Evolutionary conservation across 2,329 filamentous ascomycete genomes (phyloP), one percentile per base, ranked within the genome.

Genomic region (Pseudopyricularia cyperi): DNA sequence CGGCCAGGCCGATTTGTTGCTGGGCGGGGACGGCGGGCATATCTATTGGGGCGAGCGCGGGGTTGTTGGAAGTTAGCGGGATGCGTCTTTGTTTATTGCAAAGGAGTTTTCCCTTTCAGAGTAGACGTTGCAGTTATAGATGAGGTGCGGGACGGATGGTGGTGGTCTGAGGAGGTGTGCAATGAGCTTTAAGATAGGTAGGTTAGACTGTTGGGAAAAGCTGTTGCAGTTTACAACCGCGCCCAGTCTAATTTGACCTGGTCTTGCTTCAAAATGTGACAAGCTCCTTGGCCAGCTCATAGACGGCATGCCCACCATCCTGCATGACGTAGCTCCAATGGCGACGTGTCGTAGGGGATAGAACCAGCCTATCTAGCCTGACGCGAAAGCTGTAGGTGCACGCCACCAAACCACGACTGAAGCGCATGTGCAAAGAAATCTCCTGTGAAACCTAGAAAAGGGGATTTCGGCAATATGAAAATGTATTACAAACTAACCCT

Each of bases 1-100:
- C 66, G 60, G 66, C 67, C 19, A 44, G 39, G 11, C 39, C 39
- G 12, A 44, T 57, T 70, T 66, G 56, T 65, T 62, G 59, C 67
- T 60, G 58, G 64, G 57, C 54, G 62, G 61, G 59, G 64, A 58
- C 57, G 66, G 17, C 61, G 33, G 69, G 63, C 69, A 71, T 73
- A 42, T 70, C 68, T 65, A 60, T 32, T 55, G 39, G 19, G 24
- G 42, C 55, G 54, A 54, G 51, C 55, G 51, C 32, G 57, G 55
- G 48, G 49, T 53, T 52, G 19, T 48, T 33, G 34, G 42, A 46
- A 44, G 50, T 55, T 47, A 46, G 48, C 42, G 52, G 54, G 4
- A 30, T 14, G 37, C 19, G 28, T 28, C 35, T 37, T n/a, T 37
- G n/a, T 37, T n/a, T n/a, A n/a, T n/a, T n/a, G n/a, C n/a, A n/a